A percentile compares a stretch with the other conserved stretches of the same genome.
These are phyloP conservation scores for Aspergillus saccharolyticus DNA, from an alignment of 495 filamentous ascomycete species.

Conservation along the genomic window DNA sequence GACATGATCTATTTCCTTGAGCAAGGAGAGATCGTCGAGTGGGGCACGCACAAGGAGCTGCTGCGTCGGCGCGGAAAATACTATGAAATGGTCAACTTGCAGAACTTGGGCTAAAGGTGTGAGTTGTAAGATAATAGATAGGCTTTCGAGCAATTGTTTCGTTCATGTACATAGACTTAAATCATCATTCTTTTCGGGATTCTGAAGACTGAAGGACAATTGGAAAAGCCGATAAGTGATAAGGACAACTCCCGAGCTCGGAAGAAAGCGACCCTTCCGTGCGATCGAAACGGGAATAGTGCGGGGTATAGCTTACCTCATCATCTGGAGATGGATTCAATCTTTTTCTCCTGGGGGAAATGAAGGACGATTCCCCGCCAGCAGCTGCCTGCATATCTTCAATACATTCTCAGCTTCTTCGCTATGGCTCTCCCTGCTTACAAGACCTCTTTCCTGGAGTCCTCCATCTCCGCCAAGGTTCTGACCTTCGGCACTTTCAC, in stretches of 20 bases:
- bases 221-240: not conserved
- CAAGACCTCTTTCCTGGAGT: constrained; percentile 3
- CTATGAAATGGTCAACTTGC: constrained; percentile 69
- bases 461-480: constrained; percentile 57
- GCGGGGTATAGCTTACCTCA: not conserved
- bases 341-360: not conserved
- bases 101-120: constrained; percentile 51
- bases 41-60: constrained; percentile 64
- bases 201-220: not conserved
- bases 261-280: not conserved
- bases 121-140: not conserved
- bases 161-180: not conserved
- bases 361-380: not conserved
- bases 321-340: not conserved
- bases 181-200: not conserved
- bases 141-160: not conserved
- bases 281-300: not conserved
- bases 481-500: constrained; percentile 85
- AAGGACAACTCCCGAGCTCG: not conserved
- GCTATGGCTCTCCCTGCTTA: constrained; percentile 1
- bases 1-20: constrained; percentile 82
- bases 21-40: constrained; percentile 64
- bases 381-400: not conserved
- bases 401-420: not conserved
- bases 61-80: constrained; percentile 63